These are phyloP conservation scores for Ophiostoma novo-ulmi DNA, from an alignment of 2,329 filamentous ascomycete species.

Conservation along the genomic window DNA sequence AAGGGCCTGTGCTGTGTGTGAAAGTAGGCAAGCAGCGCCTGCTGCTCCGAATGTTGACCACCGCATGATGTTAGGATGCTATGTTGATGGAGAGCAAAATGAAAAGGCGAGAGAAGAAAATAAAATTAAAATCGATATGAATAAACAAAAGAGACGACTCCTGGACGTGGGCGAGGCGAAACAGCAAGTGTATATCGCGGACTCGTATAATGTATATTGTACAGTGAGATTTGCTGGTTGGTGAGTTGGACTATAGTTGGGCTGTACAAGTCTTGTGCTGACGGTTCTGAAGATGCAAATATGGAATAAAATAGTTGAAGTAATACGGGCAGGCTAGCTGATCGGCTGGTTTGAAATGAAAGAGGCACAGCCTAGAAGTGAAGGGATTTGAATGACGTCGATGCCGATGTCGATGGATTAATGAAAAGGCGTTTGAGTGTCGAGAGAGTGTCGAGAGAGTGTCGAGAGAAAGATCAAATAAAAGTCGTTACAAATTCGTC, in stretches of 20 bases:
- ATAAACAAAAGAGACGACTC: neutral
- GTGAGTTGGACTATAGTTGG: neutral
- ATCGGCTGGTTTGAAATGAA: conserved; percentile 8
- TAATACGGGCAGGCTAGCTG: neutral
- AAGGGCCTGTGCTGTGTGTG: conserved; percentile 25
- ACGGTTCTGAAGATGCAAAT: neutral
- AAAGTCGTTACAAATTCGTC: neutral
- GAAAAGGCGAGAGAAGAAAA: neutral
- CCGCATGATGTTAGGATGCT: conserved; percentile 14
- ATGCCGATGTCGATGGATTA: neutral
- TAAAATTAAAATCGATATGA: neutral
- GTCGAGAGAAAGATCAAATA: neutral
- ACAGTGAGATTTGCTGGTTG: neutral
- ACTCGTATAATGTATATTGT: neutral
- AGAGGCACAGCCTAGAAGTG: conserved; percentile 20
- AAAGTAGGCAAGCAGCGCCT: conserved; percentile 24
- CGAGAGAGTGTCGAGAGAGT: neutral
- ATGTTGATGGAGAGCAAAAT: neutral
- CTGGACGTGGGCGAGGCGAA: conserved; percentile 13
- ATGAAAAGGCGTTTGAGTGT: neutral
- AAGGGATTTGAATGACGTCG: neutral
- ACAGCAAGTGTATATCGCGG: neutral
- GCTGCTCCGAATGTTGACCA: conserved; percentile 15
- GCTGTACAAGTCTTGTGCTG: neutral
- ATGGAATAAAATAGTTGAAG: neutral